Evolutionary conservation across 257 asterid species (phyloP), one percentile per base, ranked within the genome.

Genomic region (Cruciata laevipes): DNA sequence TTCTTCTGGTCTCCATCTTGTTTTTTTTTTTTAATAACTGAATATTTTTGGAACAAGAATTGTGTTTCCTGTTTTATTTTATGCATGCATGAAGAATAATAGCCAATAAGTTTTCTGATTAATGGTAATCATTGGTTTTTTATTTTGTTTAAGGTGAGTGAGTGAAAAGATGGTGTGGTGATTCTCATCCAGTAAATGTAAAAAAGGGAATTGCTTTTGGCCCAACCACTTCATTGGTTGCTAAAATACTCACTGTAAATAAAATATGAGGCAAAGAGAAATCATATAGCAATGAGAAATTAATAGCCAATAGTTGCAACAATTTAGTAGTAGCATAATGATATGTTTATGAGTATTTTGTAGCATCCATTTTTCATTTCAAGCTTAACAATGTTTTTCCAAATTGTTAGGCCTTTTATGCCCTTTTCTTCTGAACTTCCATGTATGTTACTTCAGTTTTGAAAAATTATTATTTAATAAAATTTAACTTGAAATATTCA

Each of bases 1-100:
- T 47, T 47, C 35, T 73, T 58, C 30, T 66, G 57, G n/a, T 56
- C 70, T 72, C 78, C 82, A 77, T 84, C 55, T 42, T 17, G 5
- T 61, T 53, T 1, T 47, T 47, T 40, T 12, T 42, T 42, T 42
- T 14, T n/a, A 53, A 18, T 53, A 18, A n/a, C 40, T 35, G 40
- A 7, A 37, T 37, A 9, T 9, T 53, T 53, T 53, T 53, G 4
- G 20, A 18, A 53, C 23, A 53, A 18, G 7, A 21, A 72, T 55
- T 20, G 61, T 20, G 61, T 40, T 21, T 16, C 24, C 25, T 44
- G 37, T 38, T 27, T 27, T 7, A 64, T 9, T 53, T 24, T 61
- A 33, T 53, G 24, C 60, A 53, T 53, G 12, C 27, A 53, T 5
- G 21, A 13, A 63, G 59, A 9, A 40, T 31, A 32, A 30, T 53